Evolutionary conservation across 371 early-diverging fungal species (phyloP).

Genomic region (Mucor plumbeus): DNA sequence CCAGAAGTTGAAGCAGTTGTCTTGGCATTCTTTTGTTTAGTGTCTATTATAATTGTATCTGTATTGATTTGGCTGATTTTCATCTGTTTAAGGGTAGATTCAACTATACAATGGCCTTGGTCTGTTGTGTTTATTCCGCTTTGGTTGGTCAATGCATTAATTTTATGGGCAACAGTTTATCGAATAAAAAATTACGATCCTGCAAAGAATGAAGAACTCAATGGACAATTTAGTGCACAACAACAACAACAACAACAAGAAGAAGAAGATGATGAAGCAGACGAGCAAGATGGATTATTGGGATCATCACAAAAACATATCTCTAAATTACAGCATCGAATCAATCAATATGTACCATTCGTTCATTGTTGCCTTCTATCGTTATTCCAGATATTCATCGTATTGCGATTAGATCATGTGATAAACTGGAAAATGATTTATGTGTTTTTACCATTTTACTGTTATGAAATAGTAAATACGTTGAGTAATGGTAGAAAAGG

Average conservation of each 20-base stretch:
- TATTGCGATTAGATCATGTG: conserved; percentile 44
- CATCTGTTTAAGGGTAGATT: conserved; percentile 77
- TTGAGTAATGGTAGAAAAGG: conserved; percentile 21
- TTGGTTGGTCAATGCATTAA: conserved; percentile 68
- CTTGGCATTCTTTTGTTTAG: conserved; percentile 63
- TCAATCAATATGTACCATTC: conserved; percentile 23
- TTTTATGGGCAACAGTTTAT: conserved; percentile 44
- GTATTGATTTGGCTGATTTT: conserved; percentile 80
- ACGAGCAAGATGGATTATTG: conserved; percentile 24
- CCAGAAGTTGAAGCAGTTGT: conserved; percentile 77
- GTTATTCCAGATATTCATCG: conserved; percentile 57
- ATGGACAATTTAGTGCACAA: conserved; percentile 10
- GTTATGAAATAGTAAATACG: conserved; percentile 59
- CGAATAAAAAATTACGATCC: conserved; percentile 27
- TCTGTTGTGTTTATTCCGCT: conserved; percentile 79
- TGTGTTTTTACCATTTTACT: conserved; percentile 63
- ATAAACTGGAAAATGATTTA: conserved; percentile 51
- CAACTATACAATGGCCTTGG: conserved; percentile 69
- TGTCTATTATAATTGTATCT: conserved; percentile 62
- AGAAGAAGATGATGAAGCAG: conserved; percentile 35
- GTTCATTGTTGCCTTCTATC: conserved; percentile 40
- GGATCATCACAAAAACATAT: conserved; percentile 5
- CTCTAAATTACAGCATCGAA: conserved; percentile 1
- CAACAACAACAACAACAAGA: conserved; percentile 18
- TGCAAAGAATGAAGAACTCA: conserved; percentile 14